These are phyloP conservation scores for Pugionium dolabratum DNA, from an alignment of 345 rosid genomes.

Conservation along the genomic window DNA sequence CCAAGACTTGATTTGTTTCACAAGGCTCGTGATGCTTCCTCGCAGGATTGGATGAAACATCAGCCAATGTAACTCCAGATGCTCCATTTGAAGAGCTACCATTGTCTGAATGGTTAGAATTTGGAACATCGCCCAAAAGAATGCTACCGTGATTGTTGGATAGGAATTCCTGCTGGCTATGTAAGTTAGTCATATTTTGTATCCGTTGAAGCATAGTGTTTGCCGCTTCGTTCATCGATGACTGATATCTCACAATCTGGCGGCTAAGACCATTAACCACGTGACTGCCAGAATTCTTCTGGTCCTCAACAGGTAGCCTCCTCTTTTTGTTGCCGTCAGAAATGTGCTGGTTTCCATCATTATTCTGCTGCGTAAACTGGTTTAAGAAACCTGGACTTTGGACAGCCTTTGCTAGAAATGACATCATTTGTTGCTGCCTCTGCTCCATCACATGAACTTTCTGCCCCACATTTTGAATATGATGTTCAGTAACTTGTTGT, in stretches of 20 bases:
- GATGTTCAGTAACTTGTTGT: constrained; percentile 75
- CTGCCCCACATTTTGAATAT: constrained; percentile 75
- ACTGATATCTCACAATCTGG: constrained; percentile 76
- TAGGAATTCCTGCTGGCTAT: constrained; percentile 47
- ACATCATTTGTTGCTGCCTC: constrained; percentile 94
- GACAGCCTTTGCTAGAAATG: constrained; percentile 84
- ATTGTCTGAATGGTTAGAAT: constrained; percentile 46
- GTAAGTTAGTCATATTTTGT: constrained; percentile 51
- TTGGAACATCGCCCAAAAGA: constrained; percentile 46
- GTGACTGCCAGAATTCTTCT: constrained; percentile 43
- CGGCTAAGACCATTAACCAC: constrained; percentile 51
- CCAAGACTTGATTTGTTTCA: constrained; percentile 33
- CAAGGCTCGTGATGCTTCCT: constrained; percentile 24
- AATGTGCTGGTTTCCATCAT: constrained; percentile 54
- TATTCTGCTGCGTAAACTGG: constrained; percentile 63
- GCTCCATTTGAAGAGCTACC: constrained; percentile 46
- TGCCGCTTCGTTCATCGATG: constrained; percentile 67
- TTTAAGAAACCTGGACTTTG: constrained; percentile 75
- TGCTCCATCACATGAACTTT: constrained; percentile 91
- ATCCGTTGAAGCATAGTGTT: constrained; percentile 71
- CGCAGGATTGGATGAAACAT: constrained; percentile 46
- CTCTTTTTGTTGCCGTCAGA: constrained; percentile 71
- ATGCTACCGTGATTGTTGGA: constrained; percentile 35
- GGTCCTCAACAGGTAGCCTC: constrained; percentile 68
- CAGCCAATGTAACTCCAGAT: constrained; percentile 51